phyloP scores from a whole-genome alignment of 2,329 filamentous ascomycete genomes.

The Penicillium brevicompactum region DNA sequence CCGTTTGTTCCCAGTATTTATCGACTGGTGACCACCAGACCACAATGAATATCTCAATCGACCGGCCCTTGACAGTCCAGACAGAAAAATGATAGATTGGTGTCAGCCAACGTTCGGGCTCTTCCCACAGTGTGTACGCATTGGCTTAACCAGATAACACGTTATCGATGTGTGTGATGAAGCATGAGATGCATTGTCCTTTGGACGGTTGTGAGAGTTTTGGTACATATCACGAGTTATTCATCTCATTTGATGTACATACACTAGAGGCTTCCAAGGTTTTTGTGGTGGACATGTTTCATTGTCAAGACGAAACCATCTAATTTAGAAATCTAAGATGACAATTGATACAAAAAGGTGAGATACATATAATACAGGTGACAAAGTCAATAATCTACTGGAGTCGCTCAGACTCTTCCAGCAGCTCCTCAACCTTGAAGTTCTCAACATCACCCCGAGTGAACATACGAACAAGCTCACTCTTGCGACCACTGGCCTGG shows the following conservation, averaged over 20 bases:
- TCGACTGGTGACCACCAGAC: neutral
- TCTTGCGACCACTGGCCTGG: conserved; percentile 61
- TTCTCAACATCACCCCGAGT: conserved; percentile 68
- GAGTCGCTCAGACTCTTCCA: conserved; percentile 80
- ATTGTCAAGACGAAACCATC: neutral
- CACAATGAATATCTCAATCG: neutral
- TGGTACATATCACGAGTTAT: no score
- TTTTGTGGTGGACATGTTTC: neutral
- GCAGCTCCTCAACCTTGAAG: conserved; percentile 80
- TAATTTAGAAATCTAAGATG: neutral
- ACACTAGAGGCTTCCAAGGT: no score
- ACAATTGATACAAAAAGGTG: neutral
- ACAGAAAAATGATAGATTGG: neutral
- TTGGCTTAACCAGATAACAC: neutral
- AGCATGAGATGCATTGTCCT: neutral
- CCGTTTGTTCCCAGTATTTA: neutral
- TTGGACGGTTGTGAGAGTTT: neutral
- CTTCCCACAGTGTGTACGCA: neutral
- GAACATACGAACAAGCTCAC: conserved; percentile 78
- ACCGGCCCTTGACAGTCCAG: neutral
- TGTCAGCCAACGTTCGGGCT: neutral
- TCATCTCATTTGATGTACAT: no score
- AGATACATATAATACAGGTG: conserved; percentile 8
- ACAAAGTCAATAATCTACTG: conserved; percentile 30
- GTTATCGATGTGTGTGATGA: neutral